These are phyloP conservation scores for Metschnikowia lochheadii DNA, from an alignment of 805 yeast genomes.

Conservation along the genomic window DNA sequence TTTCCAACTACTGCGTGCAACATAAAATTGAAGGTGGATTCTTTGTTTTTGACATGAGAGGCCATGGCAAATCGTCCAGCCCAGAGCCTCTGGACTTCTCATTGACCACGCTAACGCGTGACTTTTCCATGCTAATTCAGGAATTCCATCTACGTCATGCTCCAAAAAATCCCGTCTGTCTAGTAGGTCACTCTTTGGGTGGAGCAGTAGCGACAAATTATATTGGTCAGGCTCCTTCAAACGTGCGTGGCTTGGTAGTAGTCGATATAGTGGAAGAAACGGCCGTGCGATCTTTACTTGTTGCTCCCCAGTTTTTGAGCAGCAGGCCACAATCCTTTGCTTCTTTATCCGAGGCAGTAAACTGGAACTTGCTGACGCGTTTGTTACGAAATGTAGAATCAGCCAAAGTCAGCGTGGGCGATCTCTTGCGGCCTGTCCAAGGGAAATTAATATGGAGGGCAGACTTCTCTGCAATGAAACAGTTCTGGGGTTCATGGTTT, in stretches of 20 bases:
- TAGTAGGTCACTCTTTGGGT: conserved; percentile 91
- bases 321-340: conserved; percentile 62
- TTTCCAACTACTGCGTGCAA: conserved; percentile 27
- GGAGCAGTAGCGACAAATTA: conserved; percentile 74
- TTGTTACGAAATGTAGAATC: conserved; percentile 54
- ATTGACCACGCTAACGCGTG: conserved; percentile 51
- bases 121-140: conserved; percentile 49
- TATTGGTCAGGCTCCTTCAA: conserved; percentile 23
- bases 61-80: conserved; percentile 58
- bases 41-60: conserved; percentile 75
- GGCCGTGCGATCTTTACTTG: conserved; percentile 63
- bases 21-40: conserved; percentile 46
- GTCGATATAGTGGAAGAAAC: conserved; percentile 94
- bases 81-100: conserved; percentile 29
- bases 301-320: conserved; percentile 64
- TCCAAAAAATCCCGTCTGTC: conserved; percentile 34
- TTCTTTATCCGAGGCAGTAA: conserved; percentile 56
- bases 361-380: conserved; percentile 70
- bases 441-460: conserved; percentile 53
- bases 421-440: conserved; percentile 38
- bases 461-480: conserved; percentile 55
- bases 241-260: conserved; percentile 65
- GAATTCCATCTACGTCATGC: conserved; percentile 26
- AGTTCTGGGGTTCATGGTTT: conserved; percentile 87
- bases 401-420: conserved; percentile 78